phyloP scores from a whole-genome alignment of 2,329 filamentous ascomycete species.

The Neonectria magnoliae region DNA sequence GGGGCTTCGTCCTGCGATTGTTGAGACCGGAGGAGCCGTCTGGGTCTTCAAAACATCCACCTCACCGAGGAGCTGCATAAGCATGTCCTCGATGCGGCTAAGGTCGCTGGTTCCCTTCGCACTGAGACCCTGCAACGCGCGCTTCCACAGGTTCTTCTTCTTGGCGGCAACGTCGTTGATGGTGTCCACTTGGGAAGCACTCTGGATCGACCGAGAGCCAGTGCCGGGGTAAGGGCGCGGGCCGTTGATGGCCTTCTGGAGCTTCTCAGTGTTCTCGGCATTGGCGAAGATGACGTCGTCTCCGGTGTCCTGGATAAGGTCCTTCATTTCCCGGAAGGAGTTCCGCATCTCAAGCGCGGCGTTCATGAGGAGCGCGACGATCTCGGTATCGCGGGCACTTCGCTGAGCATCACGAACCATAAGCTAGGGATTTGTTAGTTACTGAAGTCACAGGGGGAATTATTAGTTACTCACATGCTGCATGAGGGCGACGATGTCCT shows the following conservation, averaged over 20 bases:
- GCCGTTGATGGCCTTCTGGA: slow-evolving; percentile 83
- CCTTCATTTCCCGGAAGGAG: slow-evolving; percentile 95
- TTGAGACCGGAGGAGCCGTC: slow-evolving; percentile 53
- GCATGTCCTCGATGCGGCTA: slow-evolving; percentile 87
- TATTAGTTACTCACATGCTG: slow-evolving; percentile 74
- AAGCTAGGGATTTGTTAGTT: slow-evolving; percentile 62
- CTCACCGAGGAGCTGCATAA: slow-evolving; percentile 90
- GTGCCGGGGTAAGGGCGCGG: slow-evolving; percentile 81
- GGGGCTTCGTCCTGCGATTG: slow-evolving; percentile 61
- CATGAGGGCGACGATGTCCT: slow-evolving; percentile 97
- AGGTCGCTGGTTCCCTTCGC: slow-evolving; percentile 89
- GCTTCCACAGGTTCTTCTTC: slow-evolving; percentile 92
- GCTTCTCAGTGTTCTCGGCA: slow-evolving; percentile 88
- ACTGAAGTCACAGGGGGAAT: neutral
- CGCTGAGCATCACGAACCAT: slow-evolving; percentile 97
- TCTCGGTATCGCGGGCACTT: slow-evolving; percentile 95
- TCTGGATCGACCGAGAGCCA: slow-evolving; percentile 66
- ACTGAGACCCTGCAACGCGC: slow-evolving; percentile 90
- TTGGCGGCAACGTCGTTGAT: slow-evolving; percentile 72
- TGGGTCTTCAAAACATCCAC: slow-evolving; percentile 83
- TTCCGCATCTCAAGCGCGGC: slow-evolving; percentile 97
- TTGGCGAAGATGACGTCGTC: slow-evolving; percentile 89
- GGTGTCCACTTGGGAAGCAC: slow-evolving; percentile 64
- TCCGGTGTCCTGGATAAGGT: slow-evolving; percentile 82
- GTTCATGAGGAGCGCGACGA: slow-evolving; percentile 91